Base-by-base conservation (phyloP, 2,329 filamentous ascomycete genomes). In the Simplicillium sp. region DNA sequence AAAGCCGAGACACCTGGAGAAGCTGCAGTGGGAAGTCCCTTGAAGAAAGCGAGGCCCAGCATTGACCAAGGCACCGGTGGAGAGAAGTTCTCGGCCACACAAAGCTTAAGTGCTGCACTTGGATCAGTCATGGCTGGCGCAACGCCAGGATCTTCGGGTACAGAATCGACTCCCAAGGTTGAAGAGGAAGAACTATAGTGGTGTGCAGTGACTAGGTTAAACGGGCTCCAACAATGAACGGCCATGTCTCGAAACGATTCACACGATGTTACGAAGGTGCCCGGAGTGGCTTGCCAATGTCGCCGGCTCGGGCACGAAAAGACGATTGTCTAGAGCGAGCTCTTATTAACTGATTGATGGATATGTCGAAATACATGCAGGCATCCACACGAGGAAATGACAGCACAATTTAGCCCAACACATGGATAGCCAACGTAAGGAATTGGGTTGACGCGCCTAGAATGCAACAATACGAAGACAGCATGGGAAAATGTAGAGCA, bases 41-140 rank as follows among this genome's bases (percentile, higher is more conserved):
- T 86, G 51, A 88, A 88, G 70, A 87, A 82, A 55, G 81, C 85
- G 43, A 71, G 84, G 29, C 75, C 81, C 2, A 84, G 80, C 50
- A 48, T 62, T 31, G 61, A 63, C 37, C 53, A 56, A 13, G 46
- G 48, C 11, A 49, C 47, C 32, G 41, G 40, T 29, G 46, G 40
- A 14, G 48, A 56, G 29, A 58, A 50, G 38, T 50, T 50, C 36
- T 46, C 53, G 16, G 42, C 53, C 15, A 52, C 56, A 8, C 59
- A 60, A 41, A 60, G 52, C 34, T 49, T 65, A 35, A 65, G 56
- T 32, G 55, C 59, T 16, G 60, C 61, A 29, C 41, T 63, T 29
- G 58, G 56, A 20, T 49, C 59, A 5, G 51, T 50, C 16, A 46
- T 58, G 18, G 54, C 58, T 29, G 46, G 44, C 5, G 44, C 53